phyloP scores from a whole-genome alignment of 139 green algal species.

The Ulvella scutata region DNA sequence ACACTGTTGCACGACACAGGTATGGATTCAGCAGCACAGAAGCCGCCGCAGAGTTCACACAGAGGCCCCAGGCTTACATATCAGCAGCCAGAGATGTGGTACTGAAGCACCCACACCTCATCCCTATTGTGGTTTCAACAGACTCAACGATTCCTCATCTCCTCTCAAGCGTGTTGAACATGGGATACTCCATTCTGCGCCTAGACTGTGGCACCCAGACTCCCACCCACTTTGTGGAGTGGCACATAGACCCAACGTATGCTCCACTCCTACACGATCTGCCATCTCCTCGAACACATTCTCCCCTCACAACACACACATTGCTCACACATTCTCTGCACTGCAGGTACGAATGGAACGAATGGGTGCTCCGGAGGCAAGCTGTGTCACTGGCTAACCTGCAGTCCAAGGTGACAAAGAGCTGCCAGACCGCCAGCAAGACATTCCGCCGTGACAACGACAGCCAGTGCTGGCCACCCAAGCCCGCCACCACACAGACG shows the following conservation, averaged over 20 bases:
- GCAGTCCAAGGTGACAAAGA: slow-evolving; percentile 39
- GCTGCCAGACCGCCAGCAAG: slow-evolving; percentile 31
- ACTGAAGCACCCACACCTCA: not conserved
- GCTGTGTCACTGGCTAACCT: slow-evolving; percentile 46
- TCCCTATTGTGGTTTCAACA: not conserved
- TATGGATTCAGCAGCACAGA: slow-evolving; percentile 6
- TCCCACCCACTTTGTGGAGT: slow-evolving; percentile 44
- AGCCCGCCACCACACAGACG: slow-evolving; percentile 8
- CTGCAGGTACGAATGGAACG: slow-evolving; percentile 48
- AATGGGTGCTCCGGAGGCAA: slow-evolving; percentile 46
- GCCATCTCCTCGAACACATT: not conserved
- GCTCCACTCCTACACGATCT: not conserved
- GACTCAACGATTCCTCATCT: not conserved
- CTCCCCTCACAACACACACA: not conserved
- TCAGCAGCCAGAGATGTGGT: not conserved
- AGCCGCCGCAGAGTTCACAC: not conserved
- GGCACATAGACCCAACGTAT: slow-evolving; percentile 35
- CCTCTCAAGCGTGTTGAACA: not conserved
- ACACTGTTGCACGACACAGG: not conserved
- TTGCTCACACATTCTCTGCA: not conserved
- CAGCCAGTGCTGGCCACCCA: slow-evolving; percentile 29
- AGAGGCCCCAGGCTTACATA: not conserved
- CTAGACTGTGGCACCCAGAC: slow-evolving; percentile 54
- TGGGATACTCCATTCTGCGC: not conserved
- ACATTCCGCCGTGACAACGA: slow-evolving; percentile 46